Percentiles rank a stretch among this genome's conserved stretches.
These are phyloP conservation scores for Dorcoceras hygrometricum DNA, from an alignment of 257 asterid genomes.

Conservation along the genomic window DNA sequence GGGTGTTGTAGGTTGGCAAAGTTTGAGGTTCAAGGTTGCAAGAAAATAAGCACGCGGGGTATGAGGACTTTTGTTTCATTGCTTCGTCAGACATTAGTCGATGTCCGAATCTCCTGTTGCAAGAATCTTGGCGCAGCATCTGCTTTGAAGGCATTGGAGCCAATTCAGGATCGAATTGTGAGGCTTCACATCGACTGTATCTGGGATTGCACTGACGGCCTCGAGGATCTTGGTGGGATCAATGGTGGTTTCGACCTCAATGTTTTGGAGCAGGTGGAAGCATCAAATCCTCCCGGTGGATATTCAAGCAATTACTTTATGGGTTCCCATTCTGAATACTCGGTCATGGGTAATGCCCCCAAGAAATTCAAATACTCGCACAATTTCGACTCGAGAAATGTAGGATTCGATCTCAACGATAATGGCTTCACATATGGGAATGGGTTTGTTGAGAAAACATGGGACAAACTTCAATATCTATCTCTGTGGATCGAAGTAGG, in stretches of 20 bases:
- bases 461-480: slow-evolving; percentile 61
- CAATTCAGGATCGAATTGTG: slow-evolving; percentile 64
- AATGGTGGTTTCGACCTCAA: slow-evolving; percentile 45
- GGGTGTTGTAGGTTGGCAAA: slow-evolving; percentile 68
- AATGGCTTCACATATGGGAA: slow-evolving; percentile 30
- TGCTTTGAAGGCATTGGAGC: slow-evolving; percentile 72
- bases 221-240: slow-evolving; percentile 36
- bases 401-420: slow-evolving; percentile 28
- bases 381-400: slow-evolving; percentile 41
- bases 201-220: slow-evolving; percentile 50
- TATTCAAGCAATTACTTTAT: slow-evolving; percentile 11
- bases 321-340: slow-evolving; percentile 25
- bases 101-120: slow-evolving; percentile 82
- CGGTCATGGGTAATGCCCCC: slow-evolving; percentile 26
- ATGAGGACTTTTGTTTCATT: slow-evolving; percentile 71
- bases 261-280: slow-evolving; percentile 33
- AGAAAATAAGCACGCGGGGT: slow-evolving; percentile 61
- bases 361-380: slow-evolving; percentile 45
- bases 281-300: slow-evolving; percentile 20
- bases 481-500: slow-evolving; percentile 88
- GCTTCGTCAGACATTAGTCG: slow-evolving; percentile 56
- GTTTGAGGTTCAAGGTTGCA: slow-evolving; percentile 82
- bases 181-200: slow-evolving; percentile 79
- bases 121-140: slow-evolving; percentile 59
- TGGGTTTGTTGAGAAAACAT: slow-evolving; percentile 39